phyloP scores from a whole-genome alignment of 306 rosid genomes.

The Casuarina cunninghamiana region DNA sequence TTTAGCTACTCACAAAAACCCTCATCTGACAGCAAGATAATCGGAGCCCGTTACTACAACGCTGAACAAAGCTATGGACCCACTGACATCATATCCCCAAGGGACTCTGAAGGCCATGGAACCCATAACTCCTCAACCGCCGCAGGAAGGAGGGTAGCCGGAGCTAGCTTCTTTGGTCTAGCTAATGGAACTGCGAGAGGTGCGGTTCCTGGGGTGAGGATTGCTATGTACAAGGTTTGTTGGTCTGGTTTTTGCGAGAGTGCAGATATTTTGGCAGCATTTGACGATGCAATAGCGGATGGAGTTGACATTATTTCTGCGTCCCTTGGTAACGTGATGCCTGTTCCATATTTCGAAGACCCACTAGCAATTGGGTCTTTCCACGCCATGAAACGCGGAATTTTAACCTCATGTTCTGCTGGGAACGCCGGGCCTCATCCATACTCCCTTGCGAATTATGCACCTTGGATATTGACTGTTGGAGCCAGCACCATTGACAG shows the following conservation, averaged over 20 bases:
- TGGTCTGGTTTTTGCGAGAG: slow-evolving; percentile 3
- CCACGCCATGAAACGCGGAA: slow-evolving; percentile 31
- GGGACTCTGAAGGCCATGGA: slow-evolving; percentile 29
- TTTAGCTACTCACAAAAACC: neutral
- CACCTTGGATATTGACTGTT: slow-evolving; percentile 30
- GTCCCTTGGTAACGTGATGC: neutral
- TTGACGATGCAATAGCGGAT: slow-evolving; percentile 39
- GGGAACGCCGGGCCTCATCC: slow-evolving; percentile 26
- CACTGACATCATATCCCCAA: neutral
- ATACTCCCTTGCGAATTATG: neutral
- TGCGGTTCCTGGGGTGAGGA: slow-evolving; percentile 29
- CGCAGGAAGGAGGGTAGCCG: slow-evolving; percentile 26
- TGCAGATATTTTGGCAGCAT: slow-evolving; percentile 30
- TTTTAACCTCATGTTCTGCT: slow-evolving; percentile 30
- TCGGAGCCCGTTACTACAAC: slow-evolving; percentile 20
- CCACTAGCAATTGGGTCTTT: slow-evolving; percentile 27
- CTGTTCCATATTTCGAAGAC: neutral
- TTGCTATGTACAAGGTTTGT: slow-evolving; percentile 38
- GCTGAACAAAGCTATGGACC: neutral
- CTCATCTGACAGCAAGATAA: slow-evolving; percentile 14
- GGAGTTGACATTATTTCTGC: slow-evolving; percentile 29
- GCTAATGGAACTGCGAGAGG: slow-evolving; percentile 29
- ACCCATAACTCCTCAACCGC: slow-evolving; percentile 31
- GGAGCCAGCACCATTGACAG: slow-evolving; percentile 29
- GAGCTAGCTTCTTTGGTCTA: slow-evolving; percentile 25